These are phyloP conservation scores for Lanmaoa rubissima DNA, from an alignment of 768 basidiomycete species.

Conservation along the genomic window DNA sequence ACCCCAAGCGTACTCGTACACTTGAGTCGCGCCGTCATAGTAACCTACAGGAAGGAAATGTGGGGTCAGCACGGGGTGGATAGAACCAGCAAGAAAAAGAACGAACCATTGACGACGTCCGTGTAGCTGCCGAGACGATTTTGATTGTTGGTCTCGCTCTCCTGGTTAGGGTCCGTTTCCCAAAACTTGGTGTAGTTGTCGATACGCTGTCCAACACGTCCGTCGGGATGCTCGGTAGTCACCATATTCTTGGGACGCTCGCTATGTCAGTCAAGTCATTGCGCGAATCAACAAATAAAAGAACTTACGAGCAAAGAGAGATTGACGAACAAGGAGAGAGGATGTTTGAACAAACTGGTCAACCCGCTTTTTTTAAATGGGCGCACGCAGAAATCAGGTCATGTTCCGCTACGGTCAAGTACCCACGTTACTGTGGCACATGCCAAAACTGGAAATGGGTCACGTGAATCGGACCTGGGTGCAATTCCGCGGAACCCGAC, in stretches of 20 bases:
- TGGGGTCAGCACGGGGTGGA: not conserved
- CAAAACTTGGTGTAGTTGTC: slow-evolving; percentile 90
- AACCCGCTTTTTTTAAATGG: slow-evolving; percentile 13
- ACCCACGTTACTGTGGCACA: not conserved
- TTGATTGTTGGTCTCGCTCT: slow-evolving; percentile 61
- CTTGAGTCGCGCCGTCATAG: slow-evolving; percentile 93
- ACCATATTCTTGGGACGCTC: not conserved
- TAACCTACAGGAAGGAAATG: slow-evolving; percentile 55
- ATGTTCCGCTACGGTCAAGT: not conserved
- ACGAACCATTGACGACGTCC: slow-evolving; percentile 89
- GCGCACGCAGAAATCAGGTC: slow-evolving; percentile 19
- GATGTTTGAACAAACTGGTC: not conserved
- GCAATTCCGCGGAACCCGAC: too few species aligned
- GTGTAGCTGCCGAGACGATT: slow-evolving; percentile 81
- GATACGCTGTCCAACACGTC: slow-evolving; percentile 65
- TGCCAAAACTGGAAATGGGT: too few species aligned
- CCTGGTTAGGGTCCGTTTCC: slow-evolving; percentile 77
- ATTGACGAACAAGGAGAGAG: not conserved
- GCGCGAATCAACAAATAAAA: not conserved
- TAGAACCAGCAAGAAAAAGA: not conserved
- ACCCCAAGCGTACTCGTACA: slow-evolving; percentile 95
- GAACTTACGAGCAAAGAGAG: not conserved
- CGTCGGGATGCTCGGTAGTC: slow-evolving; percentile 44
- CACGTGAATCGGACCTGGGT: too few species aligned
- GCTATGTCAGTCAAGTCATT: not conserved